phyloP scores from a whole-genome alignment of 495 filamentous ascomycete species.

The Tuber magnatum region DNA sequence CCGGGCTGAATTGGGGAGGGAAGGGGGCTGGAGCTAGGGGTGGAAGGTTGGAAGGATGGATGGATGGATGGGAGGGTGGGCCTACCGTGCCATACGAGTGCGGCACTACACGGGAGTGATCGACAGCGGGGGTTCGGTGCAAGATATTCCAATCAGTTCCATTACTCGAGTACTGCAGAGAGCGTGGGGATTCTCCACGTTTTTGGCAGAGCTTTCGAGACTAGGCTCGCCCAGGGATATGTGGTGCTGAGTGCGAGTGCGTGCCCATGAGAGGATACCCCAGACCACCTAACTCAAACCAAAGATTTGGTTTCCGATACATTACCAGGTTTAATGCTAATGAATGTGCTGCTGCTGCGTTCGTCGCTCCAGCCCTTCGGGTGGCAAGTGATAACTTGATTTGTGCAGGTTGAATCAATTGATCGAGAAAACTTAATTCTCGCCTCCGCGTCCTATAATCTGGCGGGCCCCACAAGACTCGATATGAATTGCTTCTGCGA shows the following conservation, averaged over 20 bases:
- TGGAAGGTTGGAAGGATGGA: background rate
- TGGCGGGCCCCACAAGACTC: background rate
- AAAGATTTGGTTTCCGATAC: background rate
- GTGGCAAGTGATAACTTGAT: background rate
- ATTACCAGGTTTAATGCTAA: background rate
- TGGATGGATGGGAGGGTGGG: background rate
- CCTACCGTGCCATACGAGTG: background rate
- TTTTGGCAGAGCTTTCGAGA: background rate
- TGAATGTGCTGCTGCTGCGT: background rate
- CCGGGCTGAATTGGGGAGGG: background rate
- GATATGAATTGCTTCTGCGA: background rate
- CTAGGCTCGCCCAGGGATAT: background rate
- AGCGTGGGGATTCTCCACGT: background rate
- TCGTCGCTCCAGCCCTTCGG: background rate
- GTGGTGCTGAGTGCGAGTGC: background rate
- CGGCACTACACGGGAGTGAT: background rate
- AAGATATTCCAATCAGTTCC: background rate
- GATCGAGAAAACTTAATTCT: background rate
- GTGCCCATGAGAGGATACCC: background rate
- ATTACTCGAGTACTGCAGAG: background rate
- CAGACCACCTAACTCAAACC: no score
- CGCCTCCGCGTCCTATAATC: background rate
- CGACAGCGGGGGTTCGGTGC: background rate
- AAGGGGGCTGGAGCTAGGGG: background rate
- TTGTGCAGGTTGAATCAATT: background rate